A percentile compares a stretch with the other conserved stretches of the same genome.
These are phyloP conservation scores for Camelina sativa DNA, from an alignment of 345 rosid genomes.

Conservation along the genomic window DNA sequence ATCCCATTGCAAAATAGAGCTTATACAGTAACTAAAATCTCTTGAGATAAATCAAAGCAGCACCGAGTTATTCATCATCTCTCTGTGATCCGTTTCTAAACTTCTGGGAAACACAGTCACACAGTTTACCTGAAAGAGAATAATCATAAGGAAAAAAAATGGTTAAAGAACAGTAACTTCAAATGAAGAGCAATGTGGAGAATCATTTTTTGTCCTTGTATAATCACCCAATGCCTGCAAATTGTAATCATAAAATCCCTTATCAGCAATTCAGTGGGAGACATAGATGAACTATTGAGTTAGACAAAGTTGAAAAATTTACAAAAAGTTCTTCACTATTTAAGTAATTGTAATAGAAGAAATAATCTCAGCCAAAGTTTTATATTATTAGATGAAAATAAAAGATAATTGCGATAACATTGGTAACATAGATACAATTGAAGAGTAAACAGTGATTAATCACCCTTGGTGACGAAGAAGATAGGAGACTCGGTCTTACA, in stretches of 20 bases:
- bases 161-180: slow-evolving; percentile 4
- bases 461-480: slow-evolving; percentile 88
- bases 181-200: slow-evolving; percentile 12
- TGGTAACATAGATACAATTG: not conserved
- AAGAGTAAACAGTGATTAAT: not conserved
- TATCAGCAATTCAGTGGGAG: no score
- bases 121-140: slow-evolving; percentile 21
- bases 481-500: slow-evolving; percentile 72
- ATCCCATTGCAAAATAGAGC: slow-evolving; percentile 58
- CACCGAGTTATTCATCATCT: not conserved
- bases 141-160: not conserved
- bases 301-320: no score
- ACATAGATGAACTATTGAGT: no score
- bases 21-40: slow-evolving; percentile 2
- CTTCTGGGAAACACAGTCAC: slow-evolving; percentile 17
- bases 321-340: no score
- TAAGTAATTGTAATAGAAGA: no score
- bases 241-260: no score
- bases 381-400: not conserved
- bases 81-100: slow-evolving; percentile 2
- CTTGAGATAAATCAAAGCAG: not conserved
- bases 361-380: no score
- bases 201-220: no score
- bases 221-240: no score
- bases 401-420: not conserved